phyloP scores from a whole-genome alignment of 495 filamentous ascomycete genomes.

The Annulohypoxylon bovei region DNA sequence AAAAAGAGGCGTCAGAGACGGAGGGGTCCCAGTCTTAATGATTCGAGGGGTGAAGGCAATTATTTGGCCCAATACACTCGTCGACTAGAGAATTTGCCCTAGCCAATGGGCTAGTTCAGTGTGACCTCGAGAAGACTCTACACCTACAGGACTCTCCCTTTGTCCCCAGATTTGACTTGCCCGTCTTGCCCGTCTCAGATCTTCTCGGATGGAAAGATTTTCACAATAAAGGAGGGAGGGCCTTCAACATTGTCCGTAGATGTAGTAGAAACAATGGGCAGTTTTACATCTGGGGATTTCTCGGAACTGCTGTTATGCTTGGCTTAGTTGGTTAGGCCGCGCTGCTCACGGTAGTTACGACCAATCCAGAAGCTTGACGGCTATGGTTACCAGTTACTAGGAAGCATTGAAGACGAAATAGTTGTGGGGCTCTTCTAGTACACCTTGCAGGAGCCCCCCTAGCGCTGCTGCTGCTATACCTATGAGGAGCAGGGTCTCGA shows the following conservation, averaged over 20 bases:
- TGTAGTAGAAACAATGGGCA: constrained; percentile 24
- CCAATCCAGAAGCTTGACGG: constrained; percentile 42
- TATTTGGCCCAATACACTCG: constrained; percentile 36
- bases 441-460: constrained; percentile 43
- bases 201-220: constrained; percentile 23
- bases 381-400: constrained; percentile 40
- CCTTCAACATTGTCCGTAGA: constrained; percentile 26
- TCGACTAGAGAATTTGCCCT: constrained; percentile 24
- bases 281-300: constrained; percentile 24
- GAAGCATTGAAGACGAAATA: constrained; percentile 43
- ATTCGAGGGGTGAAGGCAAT: constrained; percentile 27
- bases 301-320: constrained; percentile 31
- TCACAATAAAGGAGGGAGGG: constrained; percentile 28
- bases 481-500: constrained; percentile 44
- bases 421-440: constrained; percentile 46
- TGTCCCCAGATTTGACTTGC: constrained; percentile 10
- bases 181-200: constrained; percentile 11
- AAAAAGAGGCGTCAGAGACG: constrained; percentile 16
- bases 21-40: constrained; percentile 25
- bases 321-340: constrained; percentile 31
- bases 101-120: constrained; percentile 31
- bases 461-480: constrained; percentile 41
- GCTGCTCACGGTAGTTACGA: constrained; percentile 37
- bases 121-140: constrained; percentile 28
- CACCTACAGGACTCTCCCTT: constrained; percentile 22